Percentiles rank a stretch among this genome's conserved stretches.
Conservation (phyloP, 1,284 basidiomycete species). For the Ustilago cynodontis region DNA sequence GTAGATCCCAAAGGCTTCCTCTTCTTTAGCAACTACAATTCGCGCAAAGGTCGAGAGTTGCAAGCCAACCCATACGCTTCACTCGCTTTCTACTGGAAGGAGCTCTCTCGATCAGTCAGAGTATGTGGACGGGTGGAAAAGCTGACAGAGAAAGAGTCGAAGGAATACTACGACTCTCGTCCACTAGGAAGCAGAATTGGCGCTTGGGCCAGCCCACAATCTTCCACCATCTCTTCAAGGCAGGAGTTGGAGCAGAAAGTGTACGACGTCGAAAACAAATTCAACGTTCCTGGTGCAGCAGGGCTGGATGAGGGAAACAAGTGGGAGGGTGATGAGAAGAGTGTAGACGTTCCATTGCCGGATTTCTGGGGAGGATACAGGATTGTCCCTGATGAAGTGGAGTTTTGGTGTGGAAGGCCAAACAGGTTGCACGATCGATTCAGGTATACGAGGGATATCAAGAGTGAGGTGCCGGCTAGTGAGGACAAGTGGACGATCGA, state of each 20-base stretch:
- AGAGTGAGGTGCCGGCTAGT: slow-evolving; percentile 18
- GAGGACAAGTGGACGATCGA: slow-evolving; percentile 57
- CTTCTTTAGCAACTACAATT: slow-evolving; percentile 96
- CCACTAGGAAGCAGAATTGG: slow-evolving; percentile 88
- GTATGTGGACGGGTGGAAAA: slow-evolving; percentile 87
- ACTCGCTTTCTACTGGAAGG: slow-evolving; percentile 91
- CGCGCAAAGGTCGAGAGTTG: slow-evolving; percentile 88
- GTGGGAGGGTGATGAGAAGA: slow-evolving; percentile 34
- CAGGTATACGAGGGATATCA: slow-evolving; percentile 52
- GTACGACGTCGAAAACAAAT: slow-evolving; percentile 76
- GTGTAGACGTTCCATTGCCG: slow-evolving; percentile 77
- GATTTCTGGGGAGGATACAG: slow-evolving; percentile 97
- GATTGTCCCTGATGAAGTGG: slow-evolving; percentile 84
- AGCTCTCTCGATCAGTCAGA: slow-evolving; percentile 83
- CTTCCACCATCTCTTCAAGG: slow-evolving; percentile 80
- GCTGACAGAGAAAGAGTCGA: slow-evolving; percentile 78
- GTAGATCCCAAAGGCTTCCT: slow-evolving; percentile 79
- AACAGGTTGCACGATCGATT: slow-evolving; percentile 67
- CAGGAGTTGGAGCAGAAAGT: slow-evolving; percentile 76
- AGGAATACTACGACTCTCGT: slow-evolving; percentile 85
- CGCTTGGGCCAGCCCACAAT: slow-evolving; percentile 93
- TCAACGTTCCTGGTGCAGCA: slow-evolving; percentile 73
- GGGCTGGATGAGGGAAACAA: slow-evolving; percentile 43
- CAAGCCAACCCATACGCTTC: slow-evolving; percentile 77
- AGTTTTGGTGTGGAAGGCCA: slow-evolving; percentile 67